Percentiles rank a stretch among this genome's conserved stretches.
Evolutionary conservation across 2,329 filamentous ascomycete species (phyloP).

Genomic region (Fusarium staphyleae): DNA sequence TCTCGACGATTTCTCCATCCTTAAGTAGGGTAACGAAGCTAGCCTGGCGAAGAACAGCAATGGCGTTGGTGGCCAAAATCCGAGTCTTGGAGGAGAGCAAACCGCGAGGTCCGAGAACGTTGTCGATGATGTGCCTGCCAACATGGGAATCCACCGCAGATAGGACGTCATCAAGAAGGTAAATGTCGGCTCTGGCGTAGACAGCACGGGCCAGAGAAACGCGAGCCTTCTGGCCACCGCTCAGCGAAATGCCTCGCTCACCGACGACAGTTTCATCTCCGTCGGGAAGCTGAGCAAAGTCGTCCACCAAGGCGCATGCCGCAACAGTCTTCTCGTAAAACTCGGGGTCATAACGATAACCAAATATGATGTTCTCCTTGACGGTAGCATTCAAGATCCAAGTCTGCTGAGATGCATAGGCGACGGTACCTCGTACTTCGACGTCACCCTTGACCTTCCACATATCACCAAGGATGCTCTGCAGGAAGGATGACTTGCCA

Average conservation of each 20-base stretch:
- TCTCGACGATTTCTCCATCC: conserved; percentile 83
- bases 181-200: conserved; percentile 95
- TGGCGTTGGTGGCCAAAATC: conserved; percentile 93
- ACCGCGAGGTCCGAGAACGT: conserved; percentile 86
- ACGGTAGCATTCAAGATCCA: conserved; percentile 99
- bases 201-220: conserved; percentile 92
- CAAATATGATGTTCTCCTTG: conserved; percentile 96
- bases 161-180: conserved; percentile 90
- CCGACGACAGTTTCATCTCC: conserved; percentile 97
- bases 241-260: conserved; percentile 94
- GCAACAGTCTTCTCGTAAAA: conserved; percentile 95
- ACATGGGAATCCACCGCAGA: conserved; percentile 99
- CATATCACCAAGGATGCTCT: conserved; percentile 86
- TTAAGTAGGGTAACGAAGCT: conserved; percentile 87
- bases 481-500: conserved; percentile 92
- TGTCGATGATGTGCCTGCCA: conserved; percentile 91
- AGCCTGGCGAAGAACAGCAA: conserved; percentile 86
- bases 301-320: conserved; percentile 88
- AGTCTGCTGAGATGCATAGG: conserved; percentile 90
- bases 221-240: conserved; percentile 94
- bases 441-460: conserved; percentile 90
- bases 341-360: conserved; percentile 88
- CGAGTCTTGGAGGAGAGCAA: conserved; percentile 86
- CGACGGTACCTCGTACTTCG: conserved; percentile 79
- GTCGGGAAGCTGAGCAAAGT: conserved; percentile 91